Conservation (phyloP, 441 rosid species). For the Gossypium davidsonii region DNA sequence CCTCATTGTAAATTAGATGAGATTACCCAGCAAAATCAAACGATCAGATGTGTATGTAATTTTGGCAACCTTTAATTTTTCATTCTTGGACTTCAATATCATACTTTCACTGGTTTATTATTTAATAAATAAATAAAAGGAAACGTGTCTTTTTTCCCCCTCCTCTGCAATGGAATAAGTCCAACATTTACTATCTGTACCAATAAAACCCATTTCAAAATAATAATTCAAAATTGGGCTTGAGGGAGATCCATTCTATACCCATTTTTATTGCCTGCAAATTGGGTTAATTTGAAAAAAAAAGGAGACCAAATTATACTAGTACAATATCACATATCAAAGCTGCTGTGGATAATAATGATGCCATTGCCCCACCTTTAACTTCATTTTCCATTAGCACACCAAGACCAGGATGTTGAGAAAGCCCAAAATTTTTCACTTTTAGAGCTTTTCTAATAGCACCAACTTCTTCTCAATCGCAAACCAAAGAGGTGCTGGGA, state of each 20-base stretch:
- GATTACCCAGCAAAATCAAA: no score
- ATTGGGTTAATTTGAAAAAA: background rate
- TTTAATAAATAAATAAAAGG: no score
- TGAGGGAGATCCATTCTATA: background rate
- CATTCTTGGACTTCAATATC: no score
- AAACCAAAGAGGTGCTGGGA: constrained; percentile 47
- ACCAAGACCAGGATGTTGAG: constrained; percentile 14
- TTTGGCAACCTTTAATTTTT: no score
- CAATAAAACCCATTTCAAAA: no score
- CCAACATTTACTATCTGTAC: no score
- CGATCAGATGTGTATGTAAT: no score
- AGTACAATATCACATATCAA: background rate
- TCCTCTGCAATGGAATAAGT: no score
- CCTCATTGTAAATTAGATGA: no score
- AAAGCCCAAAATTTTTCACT: constrained; percentile 33
- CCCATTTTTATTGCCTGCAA: background rate
- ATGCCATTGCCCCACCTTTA: constrained; percentile 13
- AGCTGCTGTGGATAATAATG: constrained; percentile 4
- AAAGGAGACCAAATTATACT: no score
- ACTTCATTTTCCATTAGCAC: constrained; percentile 26
- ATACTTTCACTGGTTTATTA: no score
- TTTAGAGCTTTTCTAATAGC: constrained; percentile 34
- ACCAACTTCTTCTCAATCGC: constrained; percentile 38
- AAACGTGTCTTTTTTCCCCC: no score
- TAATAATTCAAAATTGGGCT: background rate